These are phyloP conservation scores for Nicotiana obtusifolia DNA, from an alignment of 257 asterid genomes.

Conservation along the genomic window DNA sequence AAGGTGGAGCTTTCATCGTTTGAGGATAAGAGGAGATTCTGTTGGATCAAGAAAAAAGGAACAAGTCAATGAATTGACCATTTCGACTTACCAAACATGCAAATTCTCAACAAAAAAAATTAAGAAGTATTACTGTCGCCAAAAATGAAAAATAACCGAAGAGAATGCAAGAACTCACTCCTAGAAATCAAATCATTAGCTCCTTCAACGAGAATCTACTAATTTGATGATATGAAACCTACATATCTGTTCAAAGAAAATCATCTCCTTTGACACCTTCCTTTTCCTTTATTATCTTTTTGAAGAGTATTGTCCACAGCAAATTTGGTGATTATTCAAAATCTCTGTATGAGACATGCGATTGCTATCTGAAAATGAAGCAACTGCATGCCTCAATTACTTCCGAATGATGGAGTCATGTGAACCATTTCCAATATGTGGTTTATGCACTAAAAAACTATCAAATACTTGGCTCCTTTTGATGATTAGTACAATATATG, in stretches of 20 bases:
- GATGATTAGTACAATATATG: background rate
- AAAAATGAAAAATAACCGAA: background rate
- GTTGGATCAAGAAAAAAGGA: constrained; percentile 15
- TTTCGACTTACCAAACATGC: background rate
- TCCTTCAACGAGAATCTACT: background rate
- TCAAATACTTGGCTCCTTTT: background rate
- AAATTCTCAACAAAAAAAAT: background rate
- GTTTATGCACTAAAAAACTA: background rate
- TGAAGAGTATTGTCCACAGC: background rate
- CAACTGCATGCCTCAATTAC: background rate
- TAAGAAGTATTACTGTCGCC: background rate
- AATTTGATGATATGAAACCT: background rate
- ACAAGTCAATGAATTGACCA: background rate
- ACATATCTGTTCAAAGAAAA: background rate
- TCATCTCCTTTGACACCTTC: background rate
- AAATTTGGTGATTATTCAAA: background rate
- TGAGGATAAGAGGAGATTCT: constrained; percentile 46
- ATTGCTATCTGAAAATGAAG: background rate
- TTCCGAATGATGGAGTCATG: background rate
- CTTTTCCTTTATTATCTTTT: background rate
- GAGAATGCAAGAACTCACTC: background rate
- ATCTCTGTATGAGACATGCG: background rate
- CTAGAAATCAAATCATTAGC: background rate
- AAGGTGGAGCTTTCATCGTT: constrained; percentile 34
- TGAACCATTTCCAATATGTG: background rate